A percentile compares a stretch with the other conserved stretches of the same genome.
These are phyloP conservation scores for Pseudonectria buxi DNA, from an alignment of 2,329 filamentous ascomycete species.

Conservation along the genomic window DNA sequence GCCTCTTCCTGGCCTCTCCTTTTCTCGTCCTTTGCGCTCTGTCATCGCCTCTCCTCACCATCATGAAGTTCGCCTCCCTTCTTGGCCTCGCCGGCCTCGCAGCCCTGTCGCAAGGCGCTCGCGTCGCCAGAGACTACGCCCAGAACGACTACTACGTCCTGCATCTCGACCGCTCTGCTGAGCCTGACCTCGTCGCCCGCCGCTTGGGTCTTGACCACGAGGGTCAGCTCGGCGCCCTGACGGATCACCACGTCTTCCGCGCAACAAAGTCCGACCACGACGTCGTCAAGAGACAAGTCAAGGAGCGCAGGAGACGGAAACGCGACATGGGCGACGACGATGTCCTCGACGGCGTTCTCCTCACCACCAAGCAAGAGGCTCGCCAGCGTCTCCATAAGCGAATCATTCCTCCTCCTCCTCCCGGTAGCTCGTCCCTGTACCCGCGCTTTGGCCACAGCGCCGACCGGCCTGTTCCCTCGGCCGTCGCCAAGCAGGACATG, in stretches of 20 bases:
- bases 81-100: constrained; percentile 49
- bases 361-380: constrained; percentile 66
- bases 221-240: constrained; percentile 70
- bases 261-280: constrained; percentile 57
- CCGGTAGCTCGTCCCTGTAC: constrained; percentile 18
- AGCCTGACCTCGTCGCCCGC: constrained; percentile 63
- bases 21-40: neutral
- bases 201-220: constrained; percentile 73
- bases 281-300: constrained; percentile 48
- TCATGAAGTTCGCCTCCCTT: constrained; percentile 47
- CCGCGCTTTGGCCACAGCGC: constrained; percentile 5
- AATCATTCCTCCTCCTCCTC: constrained; percentile 35
- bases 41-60: constrained; percentile 5
- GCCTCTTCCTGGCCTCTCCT: neutral
- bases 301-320: constrained; percentile 54
- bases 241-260: constrained; percentile 80
- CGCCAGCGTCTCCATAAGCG: constrained; percentile 49
- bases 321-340: constrained; percentile 46
- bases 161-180: constrained; percentile 61
- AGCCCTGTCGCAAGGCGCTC: constrained; percentile 39
- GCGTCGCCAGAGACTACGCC: constrained; percentile 63
- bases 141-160: constrained; percentile 89
- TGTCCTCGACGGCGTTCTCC: constrained; percentile 65
- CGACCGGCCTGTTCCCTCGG: constrained; percentile 26
- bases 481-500: constrained; percentile 50